phyloP scores from a whole-genome alignment of 2,329 filamentous ascomycete species.

The Scopulariopsis brevicaulis region DNA sequence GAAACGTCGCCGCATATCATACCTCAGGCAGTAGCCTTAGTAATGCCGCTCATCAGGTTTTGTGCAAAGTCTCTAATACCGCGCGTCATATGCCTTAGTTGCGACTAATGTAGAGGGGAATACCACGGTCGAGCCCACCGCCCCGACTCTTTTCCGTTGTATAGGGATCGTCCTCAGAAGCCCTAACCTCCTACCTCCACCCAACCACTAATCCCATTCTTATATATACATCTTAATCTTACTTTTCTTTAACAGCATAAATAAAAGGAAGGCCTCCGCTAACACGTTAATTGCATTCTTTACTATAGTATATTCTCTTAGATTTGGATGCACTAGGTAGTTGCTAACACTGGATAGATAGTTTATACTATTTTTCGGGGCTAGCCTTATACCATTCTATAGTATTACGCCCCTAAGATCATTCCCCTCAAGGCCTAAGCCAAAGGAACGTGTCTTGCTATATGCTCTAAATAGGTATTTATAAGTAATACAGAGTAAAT shows the following conservation, averaged over 20 bases:
- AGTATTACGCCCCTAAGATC: conserved; percentile 53
- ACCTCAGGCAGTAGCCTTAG: no score
- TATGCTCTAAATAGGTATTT: conserved; percentile 48
- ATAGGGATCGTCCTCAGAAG: no score
- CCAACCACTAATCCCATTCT: no score
- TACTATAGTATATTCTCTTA: conserved; percentile 17
- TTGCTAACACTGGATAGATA: conserved; percentile 30
- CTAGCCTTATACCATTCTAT: conserved; percentile 55
- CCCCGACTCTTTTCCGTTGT: no score
- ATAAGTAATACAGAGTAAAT: background rate
- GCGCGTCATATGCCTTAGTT: no score
- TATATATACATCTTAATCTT: conserved; percentile 49
- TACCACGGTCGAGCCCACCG: no score
- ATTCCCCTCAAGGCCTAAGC: conserved; percentile 52
- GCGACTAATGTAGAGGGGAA: no score
- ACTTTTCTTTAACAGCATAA: conserved; percentile 30
- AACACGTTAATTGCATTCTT: conserved; percentile 58
- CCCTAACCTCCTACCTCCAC: no score
- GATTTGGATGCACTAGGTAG: no score
- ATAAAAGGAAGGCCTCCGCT: conserved; percentile 38
- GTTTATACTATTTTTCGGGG: conserved; percentile 58
- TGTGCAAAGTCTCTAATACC: no score
- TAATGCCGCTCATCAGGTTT: no score
- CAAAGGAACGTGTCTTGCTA: conserved; percentile 48
- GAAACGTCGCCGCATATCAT: no score